phyloP scores from a whole-genome alignment of 768 basidiomycete genomes.

The Hypholoma sublateritium region DNA sequence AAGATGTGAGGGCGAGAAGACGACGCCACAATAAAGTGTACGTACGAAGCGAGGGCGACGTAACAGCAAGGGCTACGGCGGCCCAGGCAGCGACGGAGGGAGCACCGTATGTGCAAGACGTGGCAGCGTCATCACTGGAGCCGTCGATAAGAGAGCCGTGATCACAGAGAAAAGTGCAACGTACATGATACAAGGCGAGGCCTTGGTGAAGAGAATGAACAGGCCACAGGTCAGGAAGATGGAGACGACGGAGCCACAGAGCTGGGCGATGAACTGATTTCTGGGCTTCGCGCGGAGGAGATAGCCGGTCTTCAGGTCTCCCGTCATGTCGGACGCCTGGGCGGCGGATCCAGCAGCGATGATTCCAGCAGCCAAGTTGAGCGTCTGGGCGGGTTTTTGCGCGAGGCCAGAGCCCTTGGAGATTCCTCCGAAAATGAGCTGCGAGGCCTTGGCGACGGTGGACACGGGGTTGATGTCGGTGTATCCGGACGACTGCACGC shows the following conservation, averaged over 20 bases:
- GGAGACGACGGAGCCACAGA: constrained; percentile 57
- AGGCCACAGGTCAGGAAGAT: constrained; percentile 59
- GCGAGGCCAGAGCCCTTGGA: constrained; percentile 44
- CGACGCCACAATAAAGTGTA: not conserved
- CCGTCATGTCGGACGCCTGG: constrained; percentile 63
- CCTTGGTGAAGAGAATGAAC: constrained; percentile 62
- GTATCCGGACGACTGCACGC: constrained; percentile 56
- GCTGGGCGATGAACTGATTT: constrained; percentile 62
- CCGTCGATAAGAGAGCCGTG: constrained; percentile 15
- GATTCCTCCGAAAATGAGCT: constrained; percentile 66
- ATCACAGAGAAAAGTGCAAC: constrained; percentile 10
- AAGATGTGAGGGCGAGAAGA: not conserved
- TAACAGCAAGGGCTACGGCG: constrained; percentile 54
- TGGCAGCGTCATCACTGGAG: constrained; percentile 18
- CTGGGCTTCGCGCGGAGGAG: constrained; percentile 63
- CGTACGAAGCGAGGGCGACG: constrained; percentile 45
- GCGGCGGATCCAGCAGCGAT: constrained; percentile 56
- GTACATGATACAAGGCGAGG: constrained; percentile 59
- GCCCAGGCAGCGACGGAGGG: constrained; percentile 58
- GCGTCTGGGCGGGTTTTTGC: constrained; percentile 34
- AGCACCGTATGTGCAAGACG: constrained; percentile 50
- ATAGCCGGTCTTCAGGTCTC: constrained; percentile 71
- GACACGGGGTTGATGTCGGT: constrained; percentile 66
- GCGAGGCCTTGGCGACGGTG: constrained; percentile 60
- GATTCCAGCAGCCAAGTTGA: constrained; percentile 54